Base-by-base conservation (phyloP, 768 basidiomycete species). In the Filobasidium wieringae region DNA sequence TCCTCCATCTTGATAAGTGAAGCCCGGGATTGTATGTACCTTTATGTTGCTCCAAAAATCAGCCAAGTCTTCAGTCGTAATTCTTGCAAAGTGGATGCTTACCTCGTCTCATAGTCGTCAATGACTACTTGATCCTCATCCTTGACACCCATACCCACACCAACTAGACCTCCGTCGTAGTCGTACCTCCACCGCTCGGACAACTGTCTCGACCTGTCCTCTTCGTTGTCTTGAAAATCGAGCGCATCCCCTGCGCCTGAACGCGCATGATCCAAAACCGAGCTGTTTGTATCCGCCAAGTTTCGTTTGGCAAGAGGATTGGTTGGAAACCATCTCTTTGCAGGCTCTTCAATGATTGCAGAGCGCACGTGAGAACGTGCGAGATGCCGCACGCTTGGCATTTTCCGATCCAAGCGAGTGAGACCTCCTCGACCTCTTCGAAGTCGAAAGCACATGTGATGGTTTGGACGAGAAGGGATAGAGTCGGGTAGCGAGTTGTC, bases 341-440 rank as follows among this genome's bases (percentile, higher is more conserved):
- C 12, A 12, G 58, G 54, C 4, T 56, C 58, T 29, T 32, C 50
- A 26, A 59, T 34, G 1, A 53, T 47, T 19, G 40, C 55, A n/a
- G 51, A 43, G 12, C 17, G 37, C 11, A 15, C 37, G 37, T 49
- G 67, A 34, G 32, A 33, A 52, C 26, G 53, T 6, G 24, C 62
- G 57, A 26, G 22, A 24, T 47, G 43, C 12, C 43, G 43, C 5
- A 29, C 58, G 62, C 30, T 59, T 24, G 64, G 64, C 41, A 60
- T 59, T 37, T 55, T 51, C 31, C 93, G 80, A 74, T 95, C 90
- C 17, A 93, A 64, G 61, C 82, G 76, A 14, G 84, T 69, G 29
- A 87, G 81, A 3, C 92, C 92, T 32, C 86, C 87, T 55, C 93
- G 86, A 0, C 90, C 90, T 57, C 80, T 73, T 8, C 93, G 85